A percentile compares a stretch with the other conserved stretches of the same genome.
Conservation (phyloP, 306 rosid genomes). For the Mimosa bimucronata region DNA sequence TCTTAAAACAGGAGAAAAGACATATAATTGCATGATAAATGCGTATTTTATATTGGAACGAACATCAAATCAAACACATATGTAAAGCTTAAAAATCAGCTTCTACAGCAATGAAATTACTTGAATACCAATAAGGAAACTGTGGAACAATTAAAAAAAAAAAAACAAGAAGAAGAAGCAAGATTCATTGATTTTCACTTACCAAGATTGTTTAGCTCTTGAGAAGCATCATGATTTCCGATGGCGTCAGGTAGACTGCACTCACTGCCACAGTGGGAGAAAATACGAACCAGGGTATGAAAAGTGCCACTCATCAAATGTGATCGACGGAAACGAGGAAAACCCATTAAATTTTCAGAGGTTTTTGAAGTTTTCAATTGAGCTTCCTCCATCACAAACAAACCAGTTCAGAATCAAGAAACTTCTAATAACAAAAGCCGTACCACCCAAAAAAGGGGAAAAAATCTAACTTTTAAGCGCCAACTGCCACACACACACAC, state of each 20-base stretch:
- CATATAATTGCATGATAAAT: no score
- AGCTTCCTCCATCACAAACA: constrained; percentile 43
- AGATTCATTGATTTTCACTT: background rate
- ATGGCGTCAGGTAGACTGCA: constrained; percentile 28
- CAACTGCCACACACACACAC: constrained; percentile 31
- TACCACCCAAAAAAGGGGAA: background rate
- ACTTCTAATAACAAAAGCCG: background rate
- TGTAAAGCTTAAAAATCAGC: no score
- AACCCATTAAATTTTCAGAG: constrained; percentile 35
- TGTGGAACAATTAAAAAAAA: background rate
- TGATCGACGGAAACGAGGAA: constrained; percentile 52
- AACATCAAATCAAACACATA: no score
- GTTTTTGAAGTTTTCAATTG: constrained; percentile 26
- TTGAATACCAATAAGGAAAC: background rate
- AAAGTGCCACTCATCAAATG: constrained; percentile 62
- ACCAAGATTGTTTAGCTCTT: constrained; percentile 42
- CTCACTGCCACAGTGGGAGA: constrained; percentile 51
- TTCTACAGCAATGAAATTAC: background rate
- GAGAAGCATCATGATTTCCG: constrained; percentile 17
- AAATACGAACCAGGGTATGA: constrained; percentile 48
- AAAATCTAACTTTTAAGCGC: background rate
- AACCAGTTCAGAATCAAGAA: background rate
- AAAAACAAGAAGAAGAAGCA: no score
- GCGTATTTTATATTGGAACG: no score
- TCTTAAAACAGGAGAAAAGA: no score